Conservation (phyloP, 805 yeast genomes). For the Myxozyma vanderwaltii region DNA sequence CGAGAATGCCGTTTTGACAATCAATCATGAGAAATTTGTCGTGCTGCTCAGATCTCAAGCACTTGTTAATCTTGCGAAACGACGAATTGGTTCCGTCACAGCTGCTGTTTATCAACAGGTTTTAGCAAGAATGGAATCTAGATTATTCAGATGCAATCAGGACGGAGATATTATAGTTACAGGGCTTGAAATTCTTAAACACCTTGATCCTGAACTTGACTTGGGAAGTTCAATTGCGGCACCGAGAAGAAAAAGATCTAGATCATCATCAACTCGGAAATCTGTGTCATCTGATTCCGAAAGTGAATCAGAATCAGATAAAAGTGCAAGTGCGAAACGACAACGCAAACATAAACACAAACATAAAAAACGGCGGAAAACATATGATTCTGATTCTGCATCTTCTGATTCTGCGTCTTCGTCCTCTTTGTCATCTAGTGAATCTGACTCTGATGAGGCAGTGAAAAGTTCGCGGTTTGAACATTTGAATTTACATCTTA, state of each 20-base stretch:
- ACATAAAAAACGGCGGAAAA: constrained; percentile 2
- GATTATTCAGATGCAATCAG: constrained; percentile 42
- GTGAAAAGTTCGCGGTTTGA: constrained; percentile 16
- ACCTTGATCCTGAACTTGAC: constrained; percentile 31
- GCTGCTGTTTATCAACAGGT: constrained; percentile 64
- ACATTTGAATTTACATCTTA: constrained; percentile 53
- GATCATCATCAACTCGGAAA: not conserved
- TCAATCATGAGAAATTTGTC: constrained; percentile 67
- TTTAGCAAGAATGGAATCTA: constrained; percentile 59
- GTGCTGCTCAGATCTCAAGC: constrained; percentile 67
- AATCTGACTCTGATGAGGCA: constrained; percentile 17
- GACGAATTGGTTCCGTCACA: constrained; percentile 69
- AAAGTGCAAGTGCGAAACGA: not conserved
- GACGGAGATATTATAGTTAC: constrained; percentile 40
- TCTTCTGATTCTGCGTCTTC: not conserved
- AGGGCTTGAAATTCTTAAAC: constrained; percentile 43
- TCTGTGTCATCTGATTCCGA: not conserved
- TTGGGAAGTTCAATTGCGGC: constrained; percentile 32
- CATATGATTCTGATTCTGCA: not conserved
- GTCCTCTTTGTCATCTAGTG: constrained; percentile 1
- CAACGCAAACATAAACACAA: not conserved
- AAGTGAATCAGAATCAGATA: not conserved
- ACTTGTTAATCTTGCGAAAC: constrained; percentile 61
- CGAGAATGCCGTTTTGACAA: constrained; percentile 49
- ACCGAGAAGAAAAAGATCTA: not conserved